phyloP scores from a whole-genome alignment of 2,329 filamentous ascomycete species.

The Aspergillus piperis region DNA sequence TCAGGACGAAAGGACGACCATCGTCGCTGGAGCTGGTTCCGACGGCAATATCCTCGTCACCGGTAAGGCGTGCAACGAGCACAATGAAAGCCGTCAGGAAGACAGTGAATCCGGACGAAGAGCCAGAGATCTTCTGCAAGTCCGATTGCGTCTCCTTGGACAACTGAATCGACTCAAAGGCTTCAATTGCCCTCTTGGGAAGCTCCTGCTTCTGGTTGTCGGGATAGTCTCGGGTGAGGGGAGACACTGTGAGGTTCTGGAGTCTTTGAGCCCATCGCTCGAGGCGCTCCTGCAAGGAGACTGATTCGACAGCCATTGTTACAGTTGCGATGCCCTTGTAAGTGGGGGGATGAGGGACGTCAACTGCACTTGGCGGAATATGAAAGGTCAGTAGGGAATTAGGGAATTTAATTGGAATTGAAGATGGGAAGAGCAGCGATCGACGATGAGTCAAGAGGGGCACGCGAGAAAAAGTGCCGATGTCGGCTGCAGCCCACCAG shows the following conservation, averaged over 20 bases:
- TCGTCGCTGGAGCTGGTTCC: constrained; percentile 47
- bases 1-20: constrained; percentile 49
- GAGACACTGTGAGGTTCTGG: constrained; percentile 46
- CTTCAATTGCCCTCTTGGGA: constrained; percentile 44
- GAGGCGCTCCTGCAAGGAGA: constrained; percentile 41
- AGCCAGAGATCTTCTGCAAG: constrained; percentile 40
- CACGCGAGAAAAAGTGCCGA: constrained; percentile 6
- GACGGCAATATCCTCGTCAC: constrained; percentile 52
- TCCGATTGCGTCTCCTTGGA: constrained; percentile 39
- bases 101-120: constrained; percentile 41
- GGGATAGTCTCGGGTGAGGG: constrained; percentile 48
- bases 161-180: constrained; percentile 44
- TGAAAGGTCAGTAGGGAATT: neutral
- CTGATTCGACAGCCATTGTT: constrained; percentile 38
- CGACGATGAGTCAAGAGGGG: constrained; percentile 10
- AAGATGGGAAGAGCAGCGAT: neutral
- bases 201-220: constrained; percentile 40
- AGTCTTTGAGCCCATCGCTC: constrained; percentile 45
- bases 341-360: neutral
- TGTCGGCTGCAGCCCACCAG: constrained; percentile 3
- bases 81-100: constrained; percentile 48
- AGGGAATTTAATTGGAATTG: neutral
- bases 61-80: constrained; percentile 49
- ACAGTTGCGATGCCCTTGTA: constrained; percentile 22
- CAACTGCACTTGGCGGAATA: neutral